Base-by-base conservation (phyloP, 495 filamentous ascomycete species). In the Hyaloscypha variabilis region DNA sequence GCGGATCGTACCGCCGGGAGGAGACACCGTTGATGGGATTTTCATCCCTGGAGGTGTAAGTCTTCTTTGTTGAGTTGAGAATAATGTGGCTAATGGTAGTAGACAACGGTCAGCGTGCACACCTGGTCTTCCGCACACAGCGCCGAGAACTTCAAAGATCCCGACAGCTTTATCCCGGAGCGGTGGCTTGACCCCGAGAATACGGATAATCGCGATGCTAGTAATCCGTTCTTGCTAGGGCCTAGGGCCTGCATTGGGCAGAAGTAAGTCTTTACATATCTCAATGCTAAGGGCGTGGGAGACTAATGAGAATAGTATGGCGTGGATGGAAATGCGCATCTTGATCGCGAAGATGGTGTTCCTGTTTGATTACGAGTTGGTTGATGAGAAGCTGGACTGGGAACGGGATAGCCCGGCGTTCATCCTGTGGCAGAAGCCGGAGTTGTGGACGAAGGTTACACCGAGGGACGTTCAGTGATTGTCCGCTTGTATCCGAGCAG, bases 211-310 rank as follows among this genome's bases (percentile, higher is more conserved):
- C 69, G 72, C 11, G 74, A 77, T n/a, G 78, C 78, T 3, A 71
- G 82, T 29, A 80, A 86, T 65, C 84, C 87, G 0, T 91, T 91
- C 62, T 78, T 78, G 29, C 26, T 82, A n/a, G 87, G 88, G 0
- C 79, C 84, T 2, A 71, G 88, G 17, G 85, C 87, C 66, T 90
- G 87, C 63, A 74, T 88, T 26, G 87, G 87, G 23, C 75, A 79
- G 67, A 83, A 82, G 39, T 46, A 17, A 46, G 39, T 46, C 1
- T 34, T 34, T 3, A 6, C 31, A n/a, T n/a, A n/a, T n/a, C n/a
- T n/a, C n/a, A n/a, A n/a, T n/a, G n/a, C n/a, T n/a, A n/a, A n/a
- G n/a, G n/a, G n/a, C n/a, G n/a, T n/a, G n/a, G n/a, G n/a, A n/a
- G 31, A 36, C 31, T 36, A 36, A 36, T 13, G 31, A 36, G 31